These are phyloP conservation scores for Symbiodinium pilosum DNA, from an alignment of 73 alveolate genomes.

Conservation along the genomic window DNA sequence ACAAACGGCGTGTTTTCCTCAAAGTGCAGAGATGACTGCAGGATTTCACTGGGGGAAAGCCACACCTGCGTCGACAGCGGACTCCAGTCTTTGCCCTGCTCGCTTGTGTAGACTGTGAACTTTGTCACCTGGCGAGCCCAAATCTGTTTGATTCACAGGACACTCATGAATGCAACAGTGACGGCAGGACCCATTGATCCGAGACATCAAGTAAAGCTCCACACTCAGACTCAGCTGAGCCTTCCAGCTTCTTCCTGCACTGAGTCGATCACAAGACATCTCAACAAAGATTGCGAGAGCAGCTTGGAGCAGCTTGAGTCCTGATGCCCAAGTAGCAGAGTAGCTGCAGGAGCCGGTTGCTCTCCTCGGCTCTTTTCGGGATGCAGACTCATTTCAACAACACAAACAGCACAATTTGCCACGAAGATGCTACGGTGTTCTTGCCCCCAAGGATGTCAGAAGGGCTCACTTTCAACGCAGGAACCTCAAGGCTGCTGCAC, in stretches of 20 bases:
- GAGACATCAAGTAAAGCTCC: slow-evolving; percentile 62
- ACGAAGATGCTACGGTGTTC: slow-evolving; percentile 39
- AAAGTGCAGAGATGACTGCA: background rate
- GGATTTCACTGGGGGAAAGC: background rate
- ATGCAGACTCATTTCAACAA: background rate
- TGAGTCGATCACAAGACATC: background rate
- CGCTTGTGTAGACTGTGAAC: slow-evolving; percentile 36
- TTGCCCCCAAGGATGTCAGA: slow-evolving; percentile 79
- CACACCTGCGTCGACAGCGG: slow-evolving; percentile 39
- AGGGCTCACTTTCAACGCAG: slow-evolving; percentile 49
- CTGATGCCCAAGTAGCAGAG: slow-evolving; percentile 90
- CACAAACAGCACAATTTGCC: too few species aligned
- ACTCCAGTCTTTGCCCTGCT: slow-evolving; percentile 62
- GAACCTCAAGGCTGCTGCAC: slow-evolving; percentile 2
- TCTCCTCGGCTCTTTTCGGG: slow-evolving; percentile 8
- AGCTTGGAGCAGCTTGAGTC: background rate
- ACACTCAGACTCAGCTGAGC: background rate
- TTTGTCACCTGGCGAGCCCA: slow-evolving; percentile 15
- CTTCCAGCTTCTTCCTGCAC: slow-evolving; percentile 75
- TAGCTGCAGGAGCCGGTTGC: slow-evolving; percentile 92
- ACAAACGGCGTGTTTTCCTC: slow-evolving; percentile 50
- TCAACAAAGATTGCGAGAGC: too few species aligned
- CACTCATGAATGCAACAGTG: background rate
- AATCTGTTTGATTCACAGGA: background rate
- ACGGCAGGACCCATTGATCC: slow-evolving; percentile 49